Evolutionary conservation across 2,329 filamentous ascomycete species (phyloP).

Genomic region (Cercospora nicotianae): DNA sequence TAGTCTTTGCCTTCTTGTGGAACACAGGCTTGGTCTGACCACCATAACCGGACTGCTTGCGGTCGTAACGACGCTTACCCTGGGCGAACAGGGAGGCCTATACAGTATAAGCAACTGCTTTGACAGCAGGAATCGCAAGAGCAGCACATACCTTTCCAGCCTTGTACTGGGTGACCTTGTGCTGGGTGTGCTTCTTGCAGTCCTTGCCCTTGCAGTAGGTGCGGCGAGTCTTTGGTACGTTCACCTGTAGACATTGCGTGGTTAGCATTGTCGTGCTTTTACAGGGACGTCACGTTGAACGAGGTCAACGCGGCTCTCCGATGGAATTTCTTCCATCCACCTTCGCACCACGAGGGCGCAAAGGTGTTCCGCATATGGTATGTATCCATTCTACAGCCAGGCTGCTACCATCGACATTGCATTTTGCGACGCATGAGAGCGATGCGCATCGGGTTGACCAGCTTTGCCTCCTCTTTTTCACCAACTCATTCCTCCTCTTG

Average conservation of each 20-base stretch:
- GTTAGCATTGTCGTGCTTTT: constrained; percentile 9
- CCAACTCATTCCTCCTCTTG: constrained; percentile 3
- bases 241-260: constrained; percentile 64
- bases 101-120: neutral
- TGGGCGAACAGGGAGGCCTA: constrained; percentile 91
- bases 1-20: constrained; percentile 99
- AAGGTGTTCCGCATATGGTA: constrained; percentile 17
- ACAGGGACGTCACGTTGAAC: constrained; percentile 16
- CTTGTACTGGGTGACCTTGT: constrained; percentile 97
- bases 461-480: constrained; percentile 11
- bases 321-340: constrained; percentile 11
- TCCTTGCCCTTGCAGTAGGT: constrained; percentile 97
- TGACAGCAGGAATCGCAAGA: neutral
- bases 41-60: constrained; percentile 99
- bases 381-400: constrained; percentile 2
- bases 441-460: neutral
- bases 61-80: constrained; percentile 99
- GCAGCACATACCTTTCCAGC: constrained; percentile 71
- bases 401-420: neutral
- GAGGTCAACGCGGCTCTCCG: constrained; percentile 14
- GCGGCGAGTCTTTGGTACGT: constrained; percentile 96
- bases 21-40: constrained; percentile 99
- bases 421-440: neutral
- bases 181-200: constrained; percentile 75
- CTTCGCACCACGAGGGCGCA: constrained; percentile 9